Percentiles rank a stretch among this genome's conserved stretches.
Evolutionary conservation across 371 early-diverging fungal genomes (phyloP).

Genomic region (Mucor lusitanicus): DNA sequence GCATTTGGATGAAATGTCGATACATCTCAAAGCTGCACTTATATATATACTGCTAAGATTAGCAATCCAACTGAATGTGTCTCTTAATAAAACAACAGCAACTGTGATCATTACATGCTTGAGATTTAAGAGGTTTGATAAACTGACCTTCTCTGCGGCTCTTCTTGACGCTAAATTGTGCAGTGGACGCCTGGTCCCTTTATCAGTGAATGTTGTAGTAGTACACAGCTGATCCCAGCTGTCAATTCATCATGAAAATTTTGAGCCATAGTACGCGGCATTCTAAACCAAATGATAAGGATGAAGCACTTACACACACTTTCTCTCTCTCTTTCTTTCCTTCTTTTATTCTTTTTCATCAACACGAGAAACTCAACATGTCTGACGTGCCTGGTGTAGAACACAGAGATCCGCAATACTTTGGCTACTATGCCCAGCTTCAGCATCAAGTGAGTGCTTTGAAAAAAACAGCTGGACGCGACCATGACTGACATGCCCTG

Average conservation of each 20-base stretch:
- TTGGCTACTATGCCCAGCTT: slow-evolving; percentile 94
- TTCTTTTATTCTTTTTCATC: not conserved
- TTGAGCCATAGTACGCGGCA: not conserved
- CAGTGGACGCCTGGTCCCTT: not conserved
- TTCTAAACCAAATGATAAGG: not conserved
- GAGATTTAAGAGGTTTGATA: too few relatives aligned
- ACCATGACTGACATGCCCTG: not conserved
- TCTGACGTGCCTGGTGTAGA: slow-evolving; percentile 55
- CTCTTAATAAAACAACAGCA: not conserved
- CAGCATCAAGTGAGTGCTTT: slow-evolving; percentile 84
- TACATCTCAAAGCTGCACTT: not conserved
- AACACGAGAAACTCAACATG: not conserved
- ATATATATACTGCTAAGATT: not conserved
- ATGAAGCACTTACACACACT: not conserved
- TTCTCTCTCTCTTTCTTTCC: not conserved
- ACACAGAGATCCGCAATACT: slow-evolving; percentile 80
- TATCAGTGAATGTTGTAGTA: not conserved
- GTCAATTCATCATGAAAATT: not conserved
- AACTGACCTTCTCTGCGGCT: too few relatives aligned
- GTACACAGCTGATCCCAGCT: not conserved
- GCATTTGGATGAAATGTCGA: not conserved
- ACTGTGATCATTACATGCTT: too few relatives aligned
- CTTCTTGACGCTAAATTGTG: too few relatives aligned
- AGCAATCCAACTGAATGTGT: not conserved
- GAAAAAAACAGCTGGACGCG: not conserved